Evolutionary conservation across 1,284 basidiomycete species (phyloP).

Genomic region (Taiwanofungus camphoratus): DNA sequence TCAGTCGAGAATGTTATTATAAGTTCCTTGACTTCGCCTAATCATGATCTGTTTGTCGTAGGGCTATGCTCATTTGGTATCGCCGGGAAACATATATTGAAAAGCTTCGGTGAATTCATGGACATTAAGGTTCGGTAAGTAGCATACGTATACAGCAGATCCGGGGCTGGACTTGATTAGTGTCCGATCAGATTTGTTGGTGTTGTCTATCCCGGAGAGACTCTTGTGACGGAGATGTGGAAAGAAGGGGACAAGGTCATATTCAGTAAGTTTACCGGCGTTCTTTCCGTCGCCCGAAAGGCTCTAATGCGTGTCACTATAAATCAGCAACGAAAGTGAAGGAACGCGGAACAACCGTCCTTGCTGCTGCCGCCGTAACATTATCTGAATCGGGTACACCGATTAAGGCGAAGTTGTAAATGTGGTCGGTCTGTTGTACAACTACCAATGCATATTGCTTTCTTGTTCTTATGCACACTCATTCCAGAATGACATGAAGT

Average conservation of each 20-base stretch:
- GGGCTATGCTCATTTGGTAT: slow-evolving; percentile 93
- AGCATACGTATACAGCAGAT: not conserved
- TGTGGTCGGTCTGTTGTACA: slow-evolving; percentile 2
- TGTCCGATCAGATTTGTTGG: slow-evolving; percentile 62
- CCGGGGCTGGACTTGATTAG: not conserved
- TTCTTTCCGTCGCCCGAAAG: slow-evolving; percentile 9
- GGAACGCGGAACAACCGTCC: slow-evolving; percentile 63
- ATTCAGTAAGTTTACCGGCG: slow-evolving; percentile 60
- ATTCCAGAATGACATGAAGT: not conserved
- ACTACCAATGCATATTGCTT: no score
- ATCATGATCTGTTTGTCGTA: slow-evolving; percentile 15
- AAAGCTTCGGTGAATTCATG: slow-evolving; percentile 80
- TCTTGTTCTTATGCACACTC: not conserved
- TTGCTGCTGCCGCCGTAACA: slow-evolving; percentile 75
- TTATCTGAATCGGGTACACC: slow-evolving; percentile 35
- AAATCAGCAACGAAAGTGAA: slow-evolving; percentile 68
- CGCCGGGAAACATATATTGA: slow-evolving; percentile 89
- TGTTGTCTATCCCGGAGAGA: slow-evolving; percentile 95
- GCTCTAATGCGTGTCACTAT: slow-evolving; percentile 5
- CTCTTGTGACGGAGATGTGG: slow-evolving; percentile 95
- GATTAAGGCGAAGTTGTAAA: slow-evolving; percentile 58
- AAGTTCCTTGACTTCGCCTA: not conserved
- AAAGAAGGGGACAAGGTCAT: slow-evolving; percentile 91
- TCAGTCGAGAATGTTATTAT: slow-evolving; percentile 17
- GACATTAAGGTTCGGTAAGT: slow-evolving; percentile 94